Percentiles rank a stretch among this genome's conserved stretches.
Conservation (phyloP, 2,329 filamentous ascomycete genomes). For the Juglanconis oblonga region DNA sequence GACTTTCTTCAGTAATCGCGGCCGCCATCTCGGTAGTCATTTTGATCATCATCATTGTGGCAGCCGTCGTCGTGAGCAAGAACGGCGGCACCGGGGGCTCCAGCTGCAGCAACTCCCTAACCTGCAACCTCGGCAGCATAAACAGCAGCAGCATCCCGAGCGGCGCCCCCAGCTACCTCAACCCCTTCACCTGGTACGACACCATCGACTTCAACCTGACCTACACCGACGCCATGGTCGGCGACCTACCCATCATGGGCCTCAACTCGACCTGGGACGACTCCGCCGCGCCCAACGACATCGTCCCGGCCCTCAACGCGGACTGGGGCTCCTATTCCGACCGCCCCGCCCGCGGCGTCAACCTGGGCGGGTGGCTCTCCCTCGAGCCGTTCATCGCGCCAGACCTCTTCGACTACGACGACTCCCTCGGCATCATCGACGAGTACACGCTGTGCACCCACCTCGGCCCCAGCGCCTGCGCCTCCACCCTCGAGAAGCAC, state of each 20-base stretch:
- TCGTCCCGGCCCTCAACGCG: constrained; percentile 75
- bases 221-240: constrained; percentile 81
- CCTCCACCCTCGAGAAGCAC: constrained; percentile 76
- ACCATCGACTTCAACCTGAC: constrained; percentile 91
- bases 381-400: constrained; percentile 95
- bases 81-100: constrained; percentile 42
- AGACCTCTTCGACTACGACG: constrained; percentile 75
- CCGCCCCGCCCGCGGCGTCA: constrained; percentile 82
- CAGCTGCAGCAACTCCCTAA: constrained; percentile 26
- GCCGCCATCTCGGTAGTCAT: constrained; percentile 51
- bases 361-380: constrained; percentile 89
- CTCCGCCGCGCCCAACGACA: constrained; percentile 69
- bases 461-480: constrained; percentile 64
- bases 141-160: constrained; percentile 57
- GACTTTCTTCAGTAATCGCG: constrained; percentile 50
- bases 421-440: constrained; percentile 68
- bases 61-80: constrained; percentile 64
- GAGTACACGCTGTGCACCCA: constrained; percentile 77
- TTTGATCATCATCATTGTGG: constrained; percentile 64
- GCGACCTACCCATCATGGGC: constrained; percentile 87
- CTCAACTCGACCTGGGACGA: constrained; percentile 85
- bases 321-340: constrained; percentile 74
- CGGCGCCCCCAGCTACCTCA: constrained; percentile 71
- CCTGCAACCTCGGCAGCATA: constrained; percentile 49
- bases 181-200: constrained; percentile 90